Evolutionary conservation across 148 eudicot species (phyloP).

Genomic region (Gaultheria prostrata): DNA sequence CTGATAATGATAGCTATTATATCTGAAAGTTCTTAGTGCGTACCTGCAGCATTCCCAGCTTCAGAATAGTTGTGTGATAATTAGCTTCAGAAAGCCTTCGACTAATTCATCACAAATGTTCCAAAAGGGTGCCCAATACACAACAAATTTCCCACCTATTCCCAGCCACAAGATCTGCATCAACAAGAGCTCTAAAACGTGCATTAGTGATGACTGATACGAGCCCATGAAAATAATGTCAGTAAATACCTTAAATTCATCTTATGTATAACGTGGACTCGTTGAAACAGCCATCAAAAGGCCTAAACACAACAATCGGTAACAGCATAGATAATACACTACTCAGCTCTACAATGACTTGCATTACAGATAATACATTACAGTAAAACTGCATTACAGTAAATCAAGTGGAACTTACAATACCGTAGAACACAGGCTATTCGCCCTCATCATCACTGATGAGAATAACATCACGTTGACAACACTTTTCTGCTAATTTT

Average conservation of each 20-base stretch:
- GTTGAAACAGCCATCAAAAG: neutral
- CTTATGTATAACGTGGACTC: neutral
- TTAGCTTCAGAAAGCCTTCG: neutral
- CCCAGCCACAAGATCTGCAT: neutral
- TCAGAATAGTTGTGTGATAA: neutral
- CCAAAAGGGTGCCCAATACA: neutral
- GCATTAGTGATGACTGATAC: neutral
- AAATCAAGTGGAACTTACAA: neutral
- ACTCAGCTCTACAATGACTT: neutral
- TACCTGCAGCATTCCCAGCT: conserved; percentile 4
- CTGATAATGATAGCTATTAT: neutral
- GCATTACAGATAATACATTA: neutral
- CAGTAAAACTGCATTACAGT: neutral
- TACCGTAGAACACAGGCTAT: neutral
- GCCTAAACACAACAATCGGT: conserved; percentile 7
- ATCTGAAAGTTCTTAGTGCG: neutral
- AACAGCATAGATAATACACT: neutral
- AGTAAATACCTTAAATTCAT: neutral
- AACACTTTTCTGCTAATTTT: conserved; percentile 1
- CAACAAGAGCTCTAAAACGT: neutral
- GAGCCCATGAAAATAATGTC: neutral
- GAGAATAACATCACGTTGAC: conserved; percentile 6
- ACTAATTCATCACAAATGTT: neutral
- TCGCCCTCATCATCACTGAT: conserved; percentile 16
- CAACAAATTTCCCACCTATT: neutral